These are phyloP conservation scores for Globisporangium viniferum DNA, from an alignment of 352 stramenopile species.

Conservation along the genomic window DNA sequence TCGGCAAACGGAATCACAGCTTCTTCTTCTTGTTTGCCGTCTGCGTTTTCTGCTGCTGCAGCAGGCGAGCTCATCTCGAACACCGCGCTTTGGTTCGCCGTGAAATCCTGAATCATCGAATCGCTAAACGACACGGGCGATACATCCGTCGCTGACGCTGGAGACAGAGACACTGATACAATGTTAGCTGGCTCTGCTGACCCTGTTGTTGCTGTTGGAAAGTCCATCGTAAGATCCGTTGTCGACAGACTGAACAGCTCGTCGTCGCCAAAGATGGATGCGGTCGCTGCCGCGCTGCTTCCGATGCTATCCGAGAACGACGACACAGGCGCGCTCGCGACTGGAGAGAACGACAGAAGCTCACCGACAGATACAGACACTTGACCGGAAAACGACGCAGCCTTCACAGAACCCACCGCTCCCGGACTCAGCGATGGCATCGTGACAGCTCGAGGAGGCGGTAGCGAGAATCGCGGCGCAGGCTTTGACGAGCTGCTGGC, in stretches of 20 bases:
- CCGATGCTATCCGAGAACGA: constrained; percentile 29
- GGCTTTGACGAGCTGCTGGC: neutral
- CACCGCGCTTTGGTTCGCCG: neutral
- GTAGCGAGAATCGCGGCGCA: constrained; percentile 14
- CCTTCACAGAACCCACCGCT: neutral
- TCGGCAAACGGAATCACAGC: neutral
- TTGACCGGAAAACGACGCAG: constrained; percentile 18
- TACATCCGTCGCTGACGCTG: neutral
- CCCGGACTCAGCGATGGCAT: constrained; percentile 14
- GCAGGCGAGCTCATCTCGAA: neutral
- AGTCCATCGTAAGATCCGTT: constrained; percentile 8
- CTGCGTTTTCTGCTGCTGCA: neutral
- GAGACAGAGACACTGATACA: neutral
- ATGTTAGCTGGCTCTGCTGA: neutral
- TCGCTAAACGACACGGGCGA: neutral
- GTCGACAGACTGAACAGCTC: constrained; percentile 31
- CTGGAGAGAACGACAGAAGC: constrained; percentile 64
- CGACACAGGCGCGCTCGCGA: constrained; percentile 18
- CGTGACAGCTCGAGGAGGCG: constrained; percentile 18
- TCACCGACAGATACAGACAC: constrained; percentile 26
- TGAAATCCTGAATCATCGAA: constrained; percentile 9
- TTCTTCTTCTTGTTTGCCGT: neutral
- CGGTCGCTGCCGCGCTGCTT: constrained; percentile 12
- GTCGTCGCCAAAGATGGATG: constrained; percentile 24
- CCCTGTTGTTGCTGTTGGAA: neutral